These are phyloP conservation scores for Rhytidiadelphus loreus DNA, from an alignment of 225 moss, liverwort and hornwort species.

Conservation along the genomic window DNA sequence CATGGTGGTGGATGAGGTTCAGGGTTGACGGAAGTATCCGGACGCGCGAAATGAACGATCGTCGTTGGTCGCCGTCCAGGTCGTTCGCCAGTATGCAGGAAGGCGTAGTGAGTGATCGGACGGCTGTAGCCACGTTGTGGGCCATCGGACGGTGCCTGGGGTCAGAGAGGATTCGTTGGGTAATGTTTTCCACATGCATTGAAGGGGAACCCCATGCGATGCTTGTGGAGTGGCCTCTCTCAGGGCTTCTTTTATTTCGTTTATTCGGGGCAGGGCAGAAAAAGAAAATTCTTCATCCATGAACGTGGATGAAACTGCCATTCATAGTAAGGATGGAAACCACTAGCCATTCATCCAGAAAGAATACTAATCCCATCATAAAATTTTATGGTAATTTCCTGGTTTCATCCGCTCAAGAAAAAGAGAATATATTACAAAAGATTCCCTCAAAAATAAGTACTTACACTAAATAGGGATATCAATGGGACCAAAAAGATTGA, in stretches of 20 bases:
- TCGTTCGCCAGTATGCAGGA: neutral
- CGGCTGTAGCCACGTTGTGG: slow-evolving; percentile 5
- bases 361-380: too few relatives aligned
- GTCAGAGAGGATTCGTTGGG: neutral
- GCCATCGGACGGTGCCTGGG: neutral
- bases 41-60: neutral
- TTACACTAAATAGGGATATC: too few relatives aligned
- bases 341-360: neutral
- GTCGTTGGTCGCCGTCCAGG: neutral
- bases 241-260: neutral
- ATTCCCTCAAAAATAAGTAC: neutral
- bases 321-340: neutral
- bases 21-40: neutral
- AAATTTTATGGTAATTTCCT: neutral
- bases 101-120: neutral
- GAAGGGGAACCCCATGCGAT: neutral
- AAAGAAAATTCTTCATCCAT: neutral
- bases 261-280: neutral
- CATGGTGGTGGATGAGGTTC: neutral
- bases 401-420: neutral
- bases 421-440: neutral
- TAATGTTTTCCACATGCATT: neutral
- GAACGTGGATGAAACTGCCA: neutral
- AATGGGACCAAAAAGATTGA: too few relatives aligned
- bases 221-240: neutral